Evolutionary conservation across 2,329 filamentous ascomycete species (phyloP).

Genomic region (Colletotrichum acutatum): DNA sequence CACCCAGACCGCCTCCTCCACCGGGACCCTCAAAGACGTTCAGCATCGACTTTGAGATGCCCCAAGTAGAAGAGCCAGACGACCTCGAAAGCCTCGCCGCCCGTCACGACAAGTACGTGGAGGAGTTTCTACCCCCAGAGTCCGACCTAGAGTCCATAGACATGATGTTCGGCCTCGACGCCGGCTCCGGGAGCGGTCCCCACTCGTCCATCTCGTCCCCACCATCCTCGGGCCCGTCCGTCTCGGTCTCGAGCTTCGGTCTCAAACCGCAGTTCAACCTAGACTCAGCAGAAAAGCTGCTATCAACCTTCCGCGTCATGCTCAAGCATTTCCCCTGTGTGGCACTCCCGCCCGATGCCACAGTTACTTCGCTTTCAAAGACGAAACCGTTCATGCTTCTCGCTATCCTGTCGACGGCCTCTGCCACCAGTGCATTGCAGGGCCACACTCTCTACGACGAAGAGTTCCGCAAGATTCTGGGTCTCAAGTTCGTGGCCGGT

Average conservation of each 20-base stretch:
- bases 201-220: constrained; percentile 37
- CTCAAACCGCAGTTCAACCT: constrained; percentile 66
- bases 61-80: constrained; percentile 50
- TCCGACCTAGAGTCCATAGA: constrained; percentile 37
- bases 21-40: constrained; percentile 61
- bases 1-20: constrained; percentile 42
- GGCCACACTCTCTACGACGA: constrained; percentile 66
- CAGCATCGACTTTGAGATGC: constrained; percentile 63
- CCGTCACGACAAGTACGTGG: constrained; percentile 54
- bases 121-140: constrained; percentile 49
- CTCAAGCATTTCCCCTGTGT: constrained; percentile 56
- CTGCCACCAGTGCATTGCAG: constrained; percentile 59
- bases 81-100: constrained; percentile 55
- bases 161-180: constrained; percentile 20
- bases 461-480: constrained; percentile 67
- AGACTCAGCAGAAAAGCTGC: constrained; percentile 59
- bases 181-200: constrained; percentile 4
- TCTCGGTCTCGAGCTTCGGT: constrained; percentile 51
- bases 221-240: constrained; percentile 37
- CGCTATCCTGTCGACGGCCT: constrained; percentile 63
- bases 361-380: constrained; percentile 56
- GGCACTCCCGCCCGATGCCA: constrained; percentile 51
- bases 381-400: constrained; percentile 64
- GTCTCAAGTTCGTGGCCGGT: constrained; percentile 65
- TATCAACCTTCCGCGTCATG: constrained; percentile 57